Evolutionary conservation across 2,329 filamentous ascomycete species (phyloP).

Genomic region (Colletotrichum godetiae): DNA sequence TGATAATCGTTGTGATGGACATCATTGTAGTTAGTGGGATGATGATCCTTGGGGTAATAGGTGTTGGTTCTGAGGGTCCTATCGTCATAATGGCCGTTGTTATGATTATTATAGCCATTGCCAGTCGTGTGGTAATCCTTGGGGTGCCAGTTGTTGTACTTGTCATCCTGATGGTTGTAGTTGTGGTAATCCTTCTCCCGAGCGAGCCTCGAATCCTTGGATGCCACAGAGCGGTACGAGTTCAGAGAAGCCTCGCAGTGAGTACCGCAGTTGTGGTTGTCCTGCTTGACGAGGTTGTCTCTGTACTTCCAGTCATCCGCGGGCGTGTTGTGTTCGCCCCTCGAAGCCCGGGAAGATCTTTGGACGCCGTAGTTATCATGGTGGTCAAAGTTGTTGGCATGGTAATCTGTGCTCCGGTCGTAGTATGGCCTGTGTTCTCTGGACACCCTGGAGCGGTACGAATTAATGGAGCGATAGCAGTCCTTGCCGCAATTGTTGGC

Average conservation of each 20-base stretch:
- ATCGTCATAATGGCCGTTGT: background rate
- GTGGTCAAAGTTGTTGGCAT: background rate
- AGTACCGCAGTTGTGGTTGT: background rate
- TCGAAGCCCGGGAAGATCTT: background rate
- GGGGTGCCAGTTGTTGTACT: background rate
- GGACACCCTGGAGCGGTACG: background rate
- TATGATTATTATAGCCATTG: too few species aligned
- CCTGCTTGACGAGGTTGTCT: conserved; percentile 13
- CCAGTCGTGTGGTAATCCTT: too few species aligned
- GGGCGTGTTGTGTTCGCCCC: conserved; percentile 8
- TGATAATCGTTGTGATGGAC: too few species aligned
- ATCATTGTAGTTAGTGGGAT: background rate
- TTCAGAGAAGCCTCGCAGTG: background rate
- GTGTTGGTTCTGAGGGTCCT: background rate
- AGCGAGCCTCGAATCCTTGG: background rate
- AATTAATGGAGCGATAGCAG: background rate
- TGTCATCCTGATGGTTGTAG: background rate
- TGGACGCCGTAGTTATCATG: too few species aligned
- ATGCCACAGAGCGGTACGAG: background rate
- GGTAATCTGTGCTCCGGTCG: background rate
- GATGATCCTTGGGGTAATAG: background rate
- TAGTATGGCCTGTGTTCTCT: background rate
- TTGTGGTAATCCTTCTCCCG: background rate
- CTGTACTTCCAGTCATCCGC: conserved; percentile 3
- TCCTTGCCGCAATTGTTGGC: background rate